phyloP scores from a whole-genome alignment of 1,284 basidiomycete species.

The Psilocybe mexicana region DNA sequence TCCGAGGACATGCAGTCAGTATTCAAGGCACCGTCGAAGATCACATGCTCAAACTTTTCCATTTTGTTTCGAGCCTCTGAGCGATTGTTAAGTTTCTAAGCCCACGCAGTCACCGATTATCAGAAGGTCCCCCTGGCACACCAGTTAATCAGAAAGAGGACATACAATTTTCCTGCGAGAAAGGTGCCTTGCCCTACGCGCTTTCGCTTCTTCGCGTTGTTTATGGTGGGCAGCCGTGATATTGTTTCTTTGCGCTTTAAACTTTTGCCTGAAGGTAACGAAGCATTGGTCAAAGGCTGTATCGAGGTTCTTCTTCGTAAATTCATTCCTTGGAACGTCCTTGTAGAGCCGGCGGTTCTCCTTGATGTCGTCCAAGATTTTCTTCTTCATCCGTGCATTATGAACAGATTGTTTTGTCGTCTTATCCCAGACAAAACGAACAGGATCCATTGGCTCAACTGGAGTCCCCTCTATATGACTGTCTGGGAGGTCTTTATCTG shows the following conservation, averaged over 20 bases:
- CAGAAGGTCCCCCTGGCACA: slow-evolving; percentile 15
- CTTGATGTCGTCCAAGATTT: slow-evolving; percentile 59
- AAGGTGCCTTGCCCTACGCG: slow-evolving; percentile 56
- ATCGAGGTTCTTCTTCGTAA: slow-evolving; percentile 60
- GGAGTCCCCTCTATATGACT: slow-evolving; percentile 54
- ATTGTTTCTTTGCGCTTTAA: slow-evolving; percentile 55
- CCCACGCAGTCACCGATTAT: slow-evolving; percentile 17
- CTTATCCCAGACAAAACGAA: slow-evolving; percentile 77
- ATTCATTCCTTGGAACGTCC: slow-evolving; percentile 65
- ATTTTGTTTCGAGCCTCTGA: slow-evolving; percentile 55
- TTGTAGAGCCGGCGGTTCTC: slow-evolving; percentile 55
- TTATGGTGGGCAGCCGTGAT: slow-evolving; percentile 42
- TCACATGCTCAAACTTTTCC: slow-evolving; percentile 52
- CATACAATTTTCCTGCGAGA: slow-evolving; percentile 63
- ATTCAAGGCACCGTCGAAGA: slow-evolving; percentile 68
- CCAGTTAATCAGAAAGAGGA: slow-evolving; percentile 15
- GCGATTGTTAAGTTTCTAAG: slow-evolving; percentile 66
- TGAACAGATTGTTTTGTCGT: slow-evolving; percentile 71
- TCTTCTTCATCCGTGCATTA: slow-evolving; percentile 67
- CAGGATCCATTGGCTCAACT: slow-evolving; percentile 45
- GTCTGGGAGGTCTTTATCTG: slow-evolving; percentile 59
- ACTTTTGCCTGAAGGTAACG: slow-evolving; percentile 67
- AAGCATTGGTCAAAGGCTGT: slow-evolving; percentile 69
- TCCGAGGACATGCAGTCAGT: slow-evolving; percentile 79
- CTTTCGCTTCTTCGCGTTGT: slow-evolving; percentile 58